Percentiles rank a stretch among this genome's conserved stretches.
Conservation (phyloP, 768 basidiomycete genomes). For the Mycena amicta region DNA sequence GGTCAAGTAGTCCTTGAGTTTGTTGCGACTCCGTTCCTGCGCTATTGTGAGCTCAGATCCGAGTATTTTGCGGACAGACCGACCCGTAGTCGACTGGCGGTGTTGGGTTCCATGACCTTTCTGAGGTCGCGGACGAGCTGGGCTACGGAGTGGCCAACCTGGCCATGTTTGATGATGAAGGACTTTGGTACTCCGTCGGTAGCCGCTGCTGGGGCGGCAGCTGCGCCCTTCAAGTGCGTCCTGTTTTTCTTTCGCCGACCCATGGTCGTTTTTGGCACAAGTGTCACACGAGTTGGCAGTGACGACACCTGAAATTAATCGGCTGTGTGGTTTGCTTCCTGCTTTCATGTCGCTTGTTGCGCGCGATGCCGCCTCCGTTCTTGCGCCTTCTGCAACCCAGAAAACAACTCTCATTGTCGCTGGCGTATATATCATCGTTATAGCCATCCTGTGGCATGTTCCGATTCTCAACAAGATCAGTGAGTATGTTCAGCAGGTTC, state of each 20-base stretch:
- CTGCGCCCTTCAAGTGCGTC: slow-evolving; percentile 73
- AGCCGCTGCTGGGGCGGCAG: slow-evolving; percentile 35
- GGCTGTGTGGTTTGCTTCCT: too few relatives aligned
- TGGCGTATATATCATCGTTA: slow-evolving; percentile 69
- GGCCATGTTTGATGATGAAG: slow-evolving; percentile 96
- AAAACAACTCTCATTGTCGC: slow-evolving; percentile 79
- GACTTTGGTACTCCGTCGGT: slow-evolving; percentile 69
- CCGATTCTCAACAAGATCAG: slow-evolving; percentile 73
- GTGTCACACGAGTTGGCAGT: too few relatives aligned
- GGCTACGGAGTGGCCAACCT: slow-evolving; percentile 82
- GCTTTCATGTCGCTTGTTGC: neutral
- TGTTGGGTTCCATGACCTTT: slow-evolving; percentile 98
- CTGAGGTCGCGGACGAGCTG: slow-evolving; percentile 93
- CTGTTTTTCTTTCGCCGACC: slow-evolving; percentile 76
- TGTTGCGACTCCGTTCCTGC: slow-evolving; percentile 89
- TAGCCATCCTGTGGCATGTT: slow-evolving; percentile 86
- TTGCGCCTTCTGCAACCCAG: slow-evolving; percentile 76
- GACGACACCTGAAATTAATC: too few relatives aligned
- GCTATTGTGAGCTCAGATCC: slow-evolving; percentile 11
- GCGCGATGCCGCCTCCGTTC: slow-evolving; percentile 6
- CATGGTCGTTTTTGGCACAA: too few relatives aligned
- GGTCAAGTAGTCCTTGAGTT: slow-evolving; percentile 90
- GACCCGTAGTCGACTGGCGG: slow-evolving; percentile 89
- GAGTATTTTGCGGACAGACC: slow-evolving; percentile 21
- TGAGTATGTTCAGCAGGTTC: slow-evolving; percentile 41